Evolutionary conservation across 192 early-diverging fungal species (phyloP), one percentile per base, ranked within the genome.

Genomic region (Entomortierella parvispora): DNA sequence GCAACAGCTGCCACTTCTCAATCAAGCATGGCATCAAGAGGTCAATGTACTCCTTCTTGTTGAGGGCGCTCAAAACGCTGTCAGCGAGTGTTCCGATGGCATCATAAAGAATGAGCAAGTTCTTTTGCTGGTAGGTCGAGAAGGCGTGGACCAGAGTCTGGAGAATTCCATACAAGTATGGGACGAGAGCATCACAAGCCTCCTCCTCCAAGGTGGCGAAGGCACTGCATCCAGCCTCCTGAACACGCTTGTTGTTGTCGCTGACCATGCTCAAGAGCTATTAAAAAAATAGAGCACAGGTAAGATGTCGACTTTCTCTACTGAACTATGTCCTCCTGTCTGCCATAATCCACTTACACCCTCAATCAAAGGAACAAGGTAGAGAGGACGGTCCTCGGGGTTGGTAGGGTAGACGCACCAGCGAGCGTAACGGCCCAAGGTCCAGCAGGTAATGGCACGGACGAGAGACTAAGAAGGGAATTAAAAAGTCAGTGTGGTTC

Each of bases 381-480:
- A 96, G 44, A 84, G 82, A 43, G 87, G 82, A 28, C 84, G 54
- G 60, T 83, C 82, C 68, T 86, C 89, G 17, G 84, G 58, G 68
- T 85, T 86, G 44, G 81, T 72, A 23, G 84, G 81, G 69, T 85
- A 81, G 57, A 87, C 75, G 52, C 88, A 86, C 96, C 96, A 98
- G 50, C 86, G 85, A 29, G 91, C 87, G 76, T 97, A 99, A 54
- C 98, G 91, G 52, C 95, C 93, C 50, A 98, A 83, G 32, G 98
- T 96, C 98, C 98, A 99, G 84, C 98, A 99, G 10, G 98, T 93
- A 77, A 99, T 99, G 23, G 95, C 93, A 50, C 96, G 91, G 34
- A 99, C 94, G 61, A 98, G 87, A 8, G 96, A 91, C 91, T 93
- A 83, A 8, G 40, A 43, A 54, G 3, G 46, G 22, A 17, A 63